phyloP scores from a whole-genome alignment of 1,284 basidiomycete species.

The Ganoderma resinaceum region DNA sequence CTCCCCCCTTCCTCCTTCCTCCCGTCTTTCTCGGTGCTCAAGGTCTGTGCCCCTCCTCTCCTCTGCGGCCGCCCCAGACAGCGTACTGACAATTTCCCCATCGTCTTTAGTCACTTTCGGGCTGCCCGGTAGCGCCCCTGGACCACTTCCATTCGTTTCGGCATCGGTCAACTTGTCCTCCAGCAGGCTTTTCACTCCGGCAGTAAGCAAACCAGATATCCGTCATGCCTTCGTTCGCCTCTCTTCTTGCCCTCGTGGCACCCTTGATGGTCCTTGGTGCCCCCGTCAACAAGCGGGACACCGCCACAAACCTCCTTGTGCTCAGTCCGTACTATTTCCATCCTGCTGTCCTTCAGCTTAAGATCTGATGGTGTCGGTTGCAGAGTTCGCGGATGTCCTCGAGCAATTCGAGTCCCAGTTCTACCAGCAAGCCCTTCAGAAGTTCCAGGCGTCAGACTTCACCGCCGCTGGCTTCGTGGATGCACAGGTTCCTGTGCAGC shows the following conservation, averaged over 20 bases:
- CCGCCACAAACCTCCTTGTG: constrained; percentile 58
- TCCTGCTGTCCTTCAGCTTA: background rate
- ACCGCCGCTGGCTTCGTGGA: constrained; percentile 70
- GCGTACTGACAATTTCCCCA: background rate
- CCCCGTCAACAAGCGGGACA: constrained; percentile 50
- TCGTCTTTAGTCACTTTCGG: constrained; percentile 47
- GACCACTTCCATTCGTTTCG: constrained; percentile 52
- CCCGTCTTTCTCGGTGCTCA: constrained; percentile 37
- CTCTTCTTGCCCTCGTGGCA: constrained; percentile 52
- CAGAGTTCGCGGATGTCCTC: constrained; percentile 79
- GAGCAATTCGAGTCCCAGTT: constrained; percentile 78
- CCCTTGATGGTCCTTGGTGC: constrained; percentile 59
- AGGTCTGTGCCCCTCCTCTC: constrained; percentile 17
- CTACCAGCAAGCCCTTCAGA: constrained; percentile 70
- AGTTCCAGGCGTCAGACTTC: constrained; percentile 76
- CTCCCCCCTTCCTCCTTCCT: constrained; percentile 25
- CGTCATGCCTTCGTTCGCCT: constrained; percentile 48
- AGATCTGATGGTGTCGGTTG: background rate
- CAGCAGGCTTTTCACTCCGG: constrained; percentile 54
- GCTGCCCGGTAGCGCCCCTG: constrained; percentile 77
- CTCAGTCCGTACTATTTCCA: constrained; percentile 56
- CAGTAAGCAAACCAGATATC: constrained; percentile 42
- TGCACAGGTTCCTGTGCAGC: constrained; percentile 62
- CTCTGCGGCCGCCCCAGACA: background rate
- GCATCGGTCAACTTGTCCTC: constrained; percentile 48